Evolutionary conservation across 495 filamentous ascomycete species (phyloP), one percentile per base, ranked within the genome.

Genomic region (Xylaria scruposa): DNA sequence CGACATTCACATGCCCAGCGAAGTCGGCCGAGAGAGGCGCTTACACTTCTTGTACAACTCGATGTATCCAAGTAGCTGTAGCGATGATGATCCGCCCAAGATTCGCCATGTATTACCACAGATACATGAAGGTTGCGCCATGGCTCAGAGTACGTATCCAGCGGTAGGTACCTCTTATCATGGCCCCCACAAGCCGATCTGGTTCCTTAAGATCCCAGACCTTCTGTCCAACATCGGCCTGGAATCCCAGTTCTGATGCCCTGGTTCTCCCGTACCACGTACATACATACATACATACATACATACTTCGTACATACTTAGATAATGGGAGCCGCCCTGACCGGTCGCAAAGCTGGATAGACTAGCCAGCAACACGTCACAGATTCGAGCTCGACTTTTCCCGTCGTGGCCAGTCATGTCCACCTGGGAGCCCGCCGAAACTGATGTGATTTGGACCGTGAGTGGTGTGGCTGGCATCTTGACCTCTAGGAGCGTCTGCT

Each of bases 101-200:
- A 47, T 19, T 19, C 44, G 44, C 44, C 44, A 19, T 47, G 44
- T 47, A 26, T 5, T 38, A 36, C 58, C 12, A 15, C 36, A 3
- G 63, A 17, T 51, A 66, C 51, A 49, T 33, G 24, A n/a, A 46
- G 13, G 42, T 26, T 47, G 61, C 47, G 31, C 33, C 60, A 33
- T 17, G 15, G 40, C 29, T 67, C 12, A 24, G 8, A 33, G 24
- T 42, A 42, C 62, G 62, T 49, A 49, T 42, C 42, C 19, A 4
- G 65, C 29, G 21, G 36, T 24, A 33, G 21, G 36, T 24, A 33
- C 38, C 53, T 51, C 67, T 68, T 68, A 68, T 68, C 67, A 47
- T 60, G 53, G 21, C 67, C 64, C 67, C 67, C 67, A 68, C 67
- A 60, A 47, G 29, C 33, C 65, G 51, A 44, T 33, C 19, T 58